Conservation (phyloP, 257 asterid species). For the Salvia rosmarinus region DNA sequence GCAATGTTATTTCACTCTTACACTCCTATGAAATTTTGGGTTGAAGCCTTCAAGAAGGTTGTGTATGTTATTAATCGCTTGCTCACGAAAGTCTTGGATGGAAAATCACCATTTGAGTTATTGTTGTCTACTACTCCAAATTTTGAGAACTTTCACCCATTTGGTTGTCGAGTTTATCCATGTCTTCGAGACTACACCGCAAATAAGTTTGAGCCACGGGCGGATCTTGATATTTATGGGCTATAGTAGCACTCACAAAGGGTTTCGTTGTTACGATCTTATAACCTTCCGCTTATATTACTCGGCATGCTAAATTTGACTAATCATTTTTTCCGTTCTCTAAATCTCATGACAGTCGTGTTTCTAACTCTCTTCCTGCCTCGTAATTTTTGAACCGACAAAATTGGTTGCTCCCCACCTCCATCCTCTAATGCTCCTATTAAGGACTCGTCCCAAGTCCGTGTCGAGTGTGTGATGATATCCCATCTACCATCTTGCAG, state of each 20-base stretch:
- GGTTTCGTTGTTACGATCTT: not conserved
- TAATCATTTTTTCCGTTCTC: not conserved
- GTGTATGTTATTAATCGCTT: not conserved
- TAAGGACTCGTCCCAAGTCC: not conserved
- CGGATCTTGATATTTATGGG: not conserved
- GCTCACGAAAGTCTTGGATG: not conserved
- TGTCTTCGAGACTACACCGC: not conserved
- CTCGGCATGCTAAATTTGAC: not conserved
- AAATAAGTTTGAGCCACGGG: not conserved
- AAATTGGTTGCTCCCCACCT: not conserved
- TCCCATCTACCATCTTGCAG: too few relatives aligned
- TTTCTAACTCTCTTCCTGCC: too few relatives aligned
- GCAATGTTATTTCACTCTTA: not conserved
- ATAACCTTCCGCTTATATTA: not conserved
- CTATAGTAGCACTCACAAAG: not conserved
- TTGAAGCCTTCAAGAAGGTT: not conserved
- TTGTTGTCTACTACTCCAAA: not conserved
- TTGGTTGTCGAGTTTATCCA: not conserved
- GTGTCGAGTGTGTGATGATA: not conserved
- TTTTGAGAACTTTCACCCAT: not conserved
- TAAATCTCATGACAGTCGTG: not conserved
- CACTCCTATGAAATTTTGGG: not conserved
- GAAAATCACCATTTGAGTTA: not conserved
- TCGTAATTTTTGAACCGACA: not conserved
- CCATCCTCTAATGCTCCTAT: too few relatives aligned